These are phyloP conservation scores for Saturnispora besseyi DNA, from an alignment of 805 yeast species.

Conservation along the genomic window DNA sequence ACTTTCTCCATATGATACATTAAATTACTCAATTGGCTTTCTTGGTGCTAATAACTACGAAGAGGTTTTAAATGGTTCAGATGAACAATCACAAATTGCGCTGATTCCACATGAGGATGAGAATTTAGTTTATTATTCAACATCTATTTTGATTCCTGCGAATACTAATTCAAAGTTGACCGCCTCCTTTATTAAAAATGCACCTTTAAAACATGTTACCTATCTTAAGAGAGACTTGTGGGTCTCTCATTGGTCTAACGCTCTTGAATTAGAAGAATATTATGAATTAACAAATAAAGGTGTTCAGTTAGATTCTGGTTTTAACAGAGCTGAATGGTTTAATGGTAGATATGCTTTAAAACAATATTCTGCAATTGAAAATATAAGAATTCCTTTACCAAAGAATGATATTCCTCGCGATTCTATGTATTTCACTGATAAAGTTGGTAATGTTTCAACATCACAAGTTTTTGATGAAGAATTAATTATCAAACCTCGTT, in stretches of 20 bases:
- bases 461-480: slow-evolving; percentile 37
- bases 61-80: background rate
- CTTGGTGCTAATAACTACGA: slow-evolving; percentile 25
- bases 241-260: slow-evolving; percentile 78
- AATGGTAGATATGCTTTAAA: slow-evolving; percentile 42
- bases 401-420: slow-evolving; percentile 39
- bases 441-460: slow-evolving; percentile 90
- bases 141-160: slow-evolving; percentile 30
- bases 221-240: slow-evolving; percentile 66
- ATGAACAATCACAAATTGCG: slow-evolving; percentile 8
- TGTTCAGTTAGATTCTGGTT: slow-evolving; percentile 60
- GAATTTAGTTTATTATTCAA: slow-evolving; percentile 17
- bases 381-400: slow-evolving; percentile 49
- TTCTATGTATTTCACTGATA: slow-evolving; percentile 65
- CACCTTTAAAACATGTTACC: slow-evolving; percentile 55
- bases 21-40: slow-evolving; percentile 34
- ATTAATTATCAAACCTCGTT: slow-evolving; percentile 71
- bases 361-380: slow-evolving; percentile 51
- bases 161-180: slow-evolving; percentile 41
- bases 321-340: slow-evolving; percentile 75
- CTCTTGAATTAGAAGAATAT: slow-evolving; percentile 72
- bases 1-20: slow-evolving; percentile 53
- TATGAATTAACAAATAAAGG: slow-evolving; percentile 74
- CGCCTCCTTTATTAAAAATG: slow-evolving; percentile 53
- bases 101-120: slow-evolving; percentile 20